Base-by-base conservation (phyloP, 768 basidiomycete species). In the Hemileccinum rubropunctum region DNA sequence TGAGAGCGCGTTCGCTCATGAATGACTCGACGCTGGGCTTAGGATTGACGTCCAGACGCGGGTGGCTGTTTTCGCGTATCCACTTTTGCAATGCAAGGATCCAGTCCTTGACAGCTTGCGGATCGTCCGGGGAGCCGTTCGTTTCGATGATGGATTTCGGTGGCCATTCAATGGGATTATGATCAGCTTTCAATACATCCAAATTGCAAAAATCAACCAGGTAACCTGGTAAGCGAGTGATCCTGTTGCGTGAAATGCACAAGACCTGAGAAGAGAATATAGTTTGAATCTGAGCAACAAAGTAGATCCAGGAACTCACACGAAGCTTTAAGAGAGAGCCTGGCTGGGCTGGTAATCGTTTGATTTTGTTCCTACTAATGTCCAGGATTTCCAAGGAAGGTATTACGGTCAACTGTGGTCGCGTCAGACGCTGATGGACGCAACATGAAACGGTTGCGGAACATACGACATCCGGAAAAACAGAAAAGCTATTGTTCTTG, bases 121-220 rank as follows among this genome's bases (percentile, higher is more conserved):
- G 67, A 50, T 77, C 75, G 41, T 77, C 71, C 15, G 65, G 55
- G 23, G 76, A 73, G 38, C 64, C 70, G 11, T 70, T 64, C 15
- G 65, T 60, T 38, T 78, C 77, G 63, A 86, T 63, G 13, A 87
- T 71, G 42, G 72, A 50, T 53, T 73, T 78, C 7, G 91, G 88
- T 0, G 95, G 95, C 92, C 94, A 98, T 67, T 93, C 88, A 34
- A 97, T 78, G 3, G 95, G 95, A 63, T 99, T 98, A 54, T 86
- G 83, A 56, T 95, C 94, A 9, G 90, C 73, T 67, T 91, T 91
- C 58, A 98, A 75, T 28, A 97, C 78, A 41, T 83, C 82, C 35
- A 99, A 75, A 44, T 78, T 73, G 27, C 70, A 70, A 63, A 97
- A 95, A 45, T 83, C 78, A 4, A 78, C 67, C 42, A 99, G 65